Evolutionary conservation across 768 basidiomycete genomes (phyloP).

Genomic region (Rhodotorula toruloides): DNA sequence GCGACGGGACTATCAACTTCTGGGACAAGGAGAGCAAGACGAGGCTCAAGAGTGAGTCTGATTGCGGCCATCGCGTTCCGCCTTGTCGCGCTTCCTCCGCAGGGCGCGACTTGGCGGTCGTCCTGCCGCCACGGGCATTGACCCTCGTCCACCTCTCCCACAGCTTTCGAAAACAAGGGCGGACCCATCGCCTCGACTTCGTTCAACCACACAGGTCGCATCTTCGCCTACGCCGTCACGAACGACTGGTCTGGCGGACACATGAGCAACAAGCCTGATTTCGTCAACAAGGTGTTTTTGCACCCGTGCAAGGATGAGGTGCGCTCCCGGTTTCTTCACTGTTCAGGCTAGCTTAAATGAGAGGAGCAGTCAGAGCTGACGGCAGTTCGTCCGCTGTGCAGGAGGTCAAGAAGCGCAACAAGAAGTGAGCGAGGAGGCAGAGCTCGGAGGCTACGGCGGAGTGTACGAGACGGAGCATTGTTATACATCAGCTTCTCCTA

Average conservation of each 20-base stretch:
- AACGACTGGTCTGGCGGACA: constrained; percentile 43
- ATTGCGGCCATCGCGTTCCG: background rate
- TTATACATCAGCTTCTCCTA: background rate
- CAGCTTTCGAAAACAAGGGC: constrained; percentile 62
- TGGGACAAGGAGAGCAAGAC: constrained; percentile 94
- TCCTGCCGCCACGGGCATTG: too few relatives aligned
- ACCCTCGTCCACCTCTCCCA: constrained; percentile 46
- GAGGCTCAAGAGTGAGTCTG: constrained; percentile 72
- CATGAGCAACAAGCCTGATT: constrained; percentile 37
- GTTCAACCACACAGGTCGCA: constrained; percentile 80
- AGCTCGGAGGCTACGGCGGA: too few relatives aligned
- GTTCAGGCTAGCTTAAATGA: too few relatives aligned
- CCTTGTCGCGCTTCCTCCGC: background rate
- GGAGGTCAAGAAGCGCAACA: constrained; percentile 35
- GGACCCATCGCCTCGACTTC: constrained; percentile 72
- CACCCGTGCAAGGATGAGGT: constrained; percentile 83
- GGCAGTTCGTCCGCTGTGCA: background rate
- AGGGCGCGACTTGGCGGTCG: background rate
- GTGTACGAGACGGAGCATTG: too few relatives aligned
- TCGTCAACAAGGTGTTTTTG: constrained; percentile 71
- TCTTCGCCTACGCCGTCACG: constrained; percentile 81
- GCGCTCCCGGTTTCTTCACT: too few relatives aligned
- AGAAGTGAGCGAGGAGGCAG: constrained; percentile 27
- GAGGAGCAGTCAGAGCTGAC: background rate
- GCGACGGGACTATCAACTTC: constrained; percentile 78